These are phyloP conservation scores for Penicillium sclerotiorum DNA, from an alignment of 2,329 filamentous ascomycete species.

Conservation along the genomic window DNA sequence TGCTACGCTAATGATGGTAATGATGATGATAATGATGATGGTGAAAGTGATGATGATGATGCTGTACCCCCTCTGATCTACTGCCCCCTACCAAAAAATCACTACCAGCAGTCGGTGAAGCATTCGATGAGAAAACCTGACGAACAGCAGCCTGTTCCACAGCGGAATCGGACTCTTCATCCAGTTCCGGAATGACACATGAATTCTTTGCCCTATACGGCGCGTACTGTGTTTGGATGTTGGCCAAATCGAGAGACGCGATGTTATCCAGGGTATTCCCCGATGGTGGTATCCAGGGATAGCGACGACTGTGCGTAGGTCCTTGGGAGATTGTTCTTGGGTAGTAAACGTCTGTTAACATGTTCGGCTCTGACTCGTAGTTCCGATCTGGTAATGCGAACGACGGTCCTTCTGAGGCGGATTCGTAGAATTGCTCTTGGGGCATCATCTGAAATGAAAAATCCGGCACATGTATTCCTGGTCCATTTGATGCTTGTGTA, in stretches of 20 bases:
- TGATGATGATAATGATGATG: slow-evolving; percentile 7
- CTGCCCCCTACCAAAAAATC: not conserved
- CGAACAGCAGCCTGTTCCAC: not conserved
- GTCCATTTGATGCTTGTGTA: not conserved
- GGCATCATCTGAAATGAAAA: not conserved
- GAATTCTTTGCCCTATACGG: not conserved
- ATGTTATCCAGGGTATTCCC: not conserved
- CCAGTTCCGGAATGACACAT: not conserved
- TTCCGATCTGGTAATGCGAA: slow-evolving; percentile 4
- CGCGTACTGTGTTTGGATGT: too few species aligned
- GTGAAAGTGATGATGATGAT: slow-evolving; percentile 3
- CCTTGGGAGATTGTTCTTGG: not conserved
- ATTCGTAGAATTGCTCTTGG: not conserved
- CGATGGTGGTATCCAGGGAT: not conserved
- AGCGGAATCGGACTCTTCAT: not conserved
- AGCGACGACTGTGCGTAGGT: not conserved
- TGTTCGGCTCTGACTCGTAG: slow-evolving; percentile 3
- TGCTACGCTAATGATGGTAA: slow-evolving; percentile 1
- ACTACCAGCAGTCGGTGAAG: not conserved
- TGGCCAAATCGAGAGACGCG: slow-evolving; percentile 2
- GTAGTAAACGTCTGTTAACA: not conserved
- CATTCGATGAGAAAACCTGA: not conserved
- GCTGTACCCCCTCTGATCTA: not conserved
- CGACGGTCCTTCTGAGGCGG: not conserved
- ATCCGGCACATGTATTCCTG: not conserved